Percentiles rank a stretch among this genome's conserved stretches.
These are phyloP conservation scores for Phoma sp. DNA, from an alignment of 2,329 filamentous ascomycete genomes.

Conservation along the genomic window DNA sequence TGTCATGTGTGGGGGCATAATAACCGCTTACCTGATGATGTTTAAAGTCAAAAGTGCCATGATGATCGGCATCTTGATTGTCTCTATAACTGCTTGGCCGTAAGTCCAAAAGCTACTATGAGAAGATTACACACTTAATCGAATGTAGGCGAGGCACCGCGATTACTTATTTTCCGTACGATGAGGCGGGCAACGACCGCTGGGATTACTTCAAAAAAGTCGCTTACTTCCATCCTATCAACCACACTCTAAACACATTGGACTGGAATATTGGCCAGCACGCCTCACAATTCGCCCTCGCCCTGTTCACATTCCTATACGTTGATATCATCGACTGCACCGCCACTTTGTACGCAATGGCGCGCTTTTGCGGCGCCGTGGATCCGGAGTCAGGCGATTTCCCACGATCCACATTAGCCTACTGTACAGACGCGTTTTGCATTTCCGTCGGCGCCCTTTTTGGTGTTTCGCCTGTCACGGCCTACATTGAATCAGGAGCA, in stretches of 20 bases:
- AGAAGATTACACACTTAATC: slow-evolving; percentile 22
- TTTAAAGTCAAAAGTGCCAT: slow-evolving; percentile 87
- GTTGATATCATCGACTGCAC: slow-evolving; percentile 90
- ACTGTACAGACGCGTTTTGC: slow-evolving; percentile 80
- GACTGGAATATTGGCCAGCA: slow-evolving; percentile 73
- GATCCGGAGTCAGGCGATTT: slow-evolving; percentile 85
- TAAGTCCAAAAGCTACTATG: slow-evolving; percentile 26
- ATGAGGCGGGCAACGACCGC: slow-evolving; percentile 66
- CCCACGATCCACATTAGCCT: slow-evolving; percentile 81
- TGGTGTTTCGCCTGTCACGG: slow-evolving; percentile 80
- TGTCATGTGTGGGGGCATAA: slow-evolving; percentile 81
- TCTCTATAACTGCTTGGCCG: slow-evolving; percentile 89
- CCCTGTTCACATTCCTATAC: slow-evolving; percentile 88
- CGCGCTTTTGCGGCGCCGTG: slow-evolving; percentile 79
- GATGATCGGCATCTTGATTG: slow-evolving; percentile 79
- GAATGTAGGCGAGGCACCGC: slow-evolving; percentile 62
- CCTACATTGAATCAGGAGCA: slow-evolving; percentile 85
- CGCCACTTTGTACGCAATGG: slow-evolving; percentile 88
- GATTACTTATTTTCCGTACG: slow-evolving; percentile 82
- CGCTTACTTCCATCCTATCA: slow-evolving; percentile 78
- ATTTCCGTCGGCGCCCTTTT: slow-evolving; percentile 82
- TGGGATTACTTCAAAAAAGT: slow-evolving; percentile 90
- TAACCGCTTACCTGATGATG: slow-evolving; percentile 81
- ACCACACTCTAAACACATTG: slow-evolving; percentile 71
- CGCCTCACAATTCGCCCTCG: slow-evolving; percentile 77